A percentile compares a stretch with the other conserved stretches of the same genome.
phyloP scores from a whole-genome alignment of 148 eudicot genomes.

The Cornus suecica region DNA sequence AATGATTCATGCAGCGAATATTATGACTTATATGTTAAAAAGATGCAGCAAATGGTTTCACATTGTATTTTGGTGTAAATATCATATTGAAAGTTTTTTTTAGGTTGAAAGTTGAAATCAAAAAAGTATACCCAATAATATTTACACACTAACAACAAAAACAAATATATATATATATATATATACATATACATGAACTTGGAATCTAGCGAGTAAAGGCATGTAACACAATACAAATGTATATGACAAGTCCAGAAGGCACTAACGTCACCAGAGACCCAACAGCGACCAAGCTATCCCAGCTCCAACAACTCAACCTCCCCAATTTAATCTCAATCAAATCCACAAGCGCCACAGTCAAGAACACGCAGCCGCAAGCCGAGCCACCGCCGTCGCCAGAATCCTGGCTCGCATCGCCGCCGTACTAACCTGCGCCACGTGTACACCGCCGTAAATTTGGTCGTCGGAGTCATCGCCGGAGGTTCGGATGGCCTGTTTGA shows the following conservation, averaged over 20 bases:
- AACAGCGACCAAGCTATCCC: conserved; percentile 23
- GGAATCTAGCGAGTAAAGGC: conserved; percentile 25
- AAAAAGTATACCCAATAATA: too few species aligned
- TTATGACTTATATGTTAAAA: too few species aligned
- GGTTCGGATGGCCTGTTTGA: conserved; percentile 33
- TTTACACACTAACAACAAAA: too few species aligned
- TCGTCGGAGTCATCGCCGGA: neutral
- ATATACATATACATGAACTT: too few species aligned
- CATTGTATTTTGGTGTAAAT: too few species aligned
- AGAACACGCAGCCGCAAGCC: conserved; percentile 26
- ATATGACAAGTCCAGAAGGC: conserved; percentile 27
- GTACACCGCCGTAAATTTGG: neutral
- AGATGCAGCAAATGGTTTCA: too few species aligned
- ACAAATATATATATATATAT: too few species aligned
- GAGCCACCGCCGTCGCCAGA: conserved; percentile 33
- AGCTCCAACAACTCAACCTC: conserved; percentile 22
- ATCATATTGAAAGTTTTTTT: too few species aligned
- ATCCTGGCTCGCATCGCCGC: conserved; percentile 24
- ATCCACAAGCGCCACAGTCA: conserved; percentile 29
- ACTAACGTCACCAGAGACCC: conserved; percentile 24
- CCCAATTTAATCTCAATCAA: conserved; percentile 40
- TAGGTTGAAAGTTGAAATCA: too few species aligned
- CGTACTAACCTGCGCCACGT: conserved; percentile 14
- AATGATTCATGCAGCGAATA: too few species aligned
- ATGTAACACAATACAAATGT: conserved; percentile 24